A percentile compares a stretch with the other conserved stretches of the same genome.
These are phyloP conservation scores for Glycine latifolia DNA, from an alignment of 306 rosid genomes.

Conservation along the genomic window DNA sequence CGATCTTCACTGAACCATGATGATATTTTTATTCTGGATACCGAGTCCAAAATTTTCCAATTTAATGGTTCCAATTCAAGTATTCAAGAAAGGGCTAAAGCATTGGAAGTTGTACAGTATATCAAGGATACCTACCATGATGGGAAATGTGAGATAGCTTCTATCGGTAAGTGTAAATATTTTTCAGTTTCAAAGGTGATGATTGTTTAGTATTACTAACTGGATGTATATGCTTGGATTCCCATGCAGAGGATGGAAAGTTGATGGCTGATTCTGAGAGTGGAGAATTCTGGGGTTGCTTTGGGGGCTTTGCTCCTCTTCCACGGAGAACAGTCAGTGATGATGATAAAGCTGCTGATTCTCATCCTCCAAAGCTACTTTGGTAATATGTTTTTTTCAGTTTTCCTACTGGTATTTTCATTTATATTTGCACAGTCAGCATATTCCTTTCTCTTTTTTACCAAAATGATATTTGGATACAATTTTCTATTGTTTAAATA, in stretches of 20 bases:
- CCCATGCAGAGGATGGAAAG: conserved; percentile 89
- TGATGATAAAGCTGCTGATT: conserved; percentile 64
- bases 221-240: conserved; percentile 49
- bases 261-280: conserved; percentile 95
- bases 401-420: conserved; percentile 32
- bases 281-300: conserved; percentile 97
- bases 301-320: conserved; percentile 99
- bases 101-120: conserved; percentile 95
- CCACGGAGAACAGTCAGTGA: conserved; percentile 75
- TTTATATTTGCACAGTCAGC: conserved; percentile 18
- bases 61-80: conserved; percentile 92
- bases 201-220: conserved; percentile 45
- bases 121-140: conserved; percentile 92
- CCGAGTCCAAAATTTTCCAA: conserved; percentile 90
- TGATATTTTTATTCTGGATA: conserved; percentile 92
- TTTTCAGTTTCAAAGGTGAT: conserved; percentile 32
- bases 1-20: conserved; percentile 93
- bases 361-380: conserved; percentile 73
- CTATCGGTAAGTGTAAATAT: conserved; percentile 78
- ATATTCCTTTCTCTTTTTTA: conserved; percentile 17
- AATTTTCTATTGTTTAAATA: conserved; percentile 9
- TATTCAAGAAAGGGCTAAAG: conserved; percentile 99
- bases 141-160: conserved; percentile 94
- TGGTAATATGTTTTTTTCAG: conserved; percentile 64
- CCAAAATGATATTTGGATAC: conserved; percentile 31